Percentiles rank a stretch among this genome's conserved stretches.
phyloP scores from a whole-genome alignment of 2,329 filamentous ascomycete genomes.

The Blastomyces gilchristii region DNA sequence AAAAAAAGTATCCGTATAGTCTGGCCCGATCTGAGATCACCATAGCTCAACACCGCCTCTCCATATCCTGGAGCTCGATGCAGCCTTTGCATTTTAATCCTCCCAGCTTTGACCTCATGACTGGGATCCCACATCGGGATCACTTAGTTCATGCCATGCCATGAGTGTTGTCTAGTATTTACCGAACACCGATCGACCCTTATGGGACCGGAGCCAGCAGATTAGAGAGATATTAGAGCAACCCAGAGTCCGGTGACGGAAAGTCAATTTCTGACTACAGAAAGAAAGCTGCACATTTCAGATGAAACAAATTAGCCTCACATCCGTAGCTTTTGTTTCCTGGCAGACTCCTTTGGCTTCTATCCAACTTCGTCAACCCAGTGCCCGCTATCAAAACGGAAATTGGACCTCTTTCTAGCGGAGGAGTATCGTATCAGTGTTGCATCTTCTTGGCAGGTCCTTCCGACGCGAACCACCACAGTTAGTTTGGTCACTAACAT shows the following conservation, averaged over 20 bases:
- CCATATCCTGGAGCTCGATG: neutral
- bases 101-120: neutral
- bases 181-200: neutral
- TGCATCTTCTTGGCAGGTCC: neutral
- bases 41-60: neutral
- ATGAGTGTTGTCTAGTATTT: neutral
- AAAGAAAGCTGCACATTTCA: neutral
- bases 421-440: neutral
- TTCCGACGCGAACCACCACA: neutral
- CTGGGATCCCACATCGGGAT: neutral
- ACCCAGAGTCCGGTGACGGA: neutral
- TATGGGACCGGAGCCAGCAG: neutral
- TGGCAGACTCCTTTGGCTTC: neutral
- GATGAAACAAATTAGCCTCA: neutral
- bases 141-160: neutral
- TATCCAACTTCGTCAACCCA: neutral
- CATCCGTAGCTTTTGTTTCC: neutral
- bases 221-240: neutral
- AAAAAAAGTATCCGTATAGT: neutral
- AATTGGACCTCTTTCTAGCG: neutral
- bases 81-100: neutral
- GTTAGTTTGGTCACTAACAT: neutral
- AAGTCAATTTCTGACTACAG: neutral
- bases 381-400: neutral
- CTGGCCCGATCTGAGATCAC: neutral